Evolutionary conservation across 768 basidiomycete species (phyloP), one percentile per base, ranked within the genome.

Genomic region (Agrocybe pediades): DNA sequence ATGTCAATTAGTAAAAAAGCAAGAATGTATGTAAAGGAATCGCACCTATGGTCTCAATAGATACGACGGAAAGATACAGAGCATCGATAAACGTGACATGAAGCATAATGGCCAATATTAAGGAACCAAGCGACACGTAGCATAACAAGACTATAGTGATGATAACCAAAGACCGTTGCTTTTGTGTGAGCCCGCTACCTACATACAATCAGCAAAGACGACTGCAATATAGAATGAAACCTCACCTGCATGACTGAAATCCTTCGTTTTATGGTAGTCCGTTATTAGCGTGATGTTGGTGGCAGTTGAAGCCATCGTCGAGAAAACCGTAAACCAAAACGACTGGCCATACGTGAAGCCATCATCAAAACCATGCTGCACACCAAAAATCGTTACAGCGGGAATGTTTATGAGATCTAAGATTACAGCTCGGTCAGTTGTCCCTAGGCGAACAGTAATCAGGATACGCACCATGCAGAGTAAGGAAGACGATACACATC

Each of bases 111-210:
- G 81, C 72, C 62, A 83, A 79, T 45, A 83, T 68, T 13, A 90
- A 73, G 0, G 86, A 81, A 4, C 92, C 92, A 9, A 94, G 62
- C 0, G 86, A 88, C 54, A 93, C 75, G 65, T 91, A 93, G 53
- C 75, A 74, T 20, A 94, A 75, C 1, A 95, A 71, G 15, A 86
- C 64, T 60, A 95, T 94, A 52, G 88, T 83, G 29, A 89, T 81
- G 53, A 94, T 86, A 26, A 88, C 82, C n/a, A 94, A 79, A 0
- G 85, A 81, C 3, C 91, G 82, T 61, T 94, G 92, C 63, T 85
- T 91, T 20, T 80, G 79, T 0, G 91, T 94, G 30, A 95, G 70
- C 1, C 92, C 92, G 57, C 88, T 91, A 4, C 87, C 88, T 90
- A 47, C 20, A 27, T 17, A 30, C 25, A 3, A 27, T 26, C 17